Conservation (phyloP, 768 basidiomycete species). For the Xerocomellus amylosporus region DNA sequence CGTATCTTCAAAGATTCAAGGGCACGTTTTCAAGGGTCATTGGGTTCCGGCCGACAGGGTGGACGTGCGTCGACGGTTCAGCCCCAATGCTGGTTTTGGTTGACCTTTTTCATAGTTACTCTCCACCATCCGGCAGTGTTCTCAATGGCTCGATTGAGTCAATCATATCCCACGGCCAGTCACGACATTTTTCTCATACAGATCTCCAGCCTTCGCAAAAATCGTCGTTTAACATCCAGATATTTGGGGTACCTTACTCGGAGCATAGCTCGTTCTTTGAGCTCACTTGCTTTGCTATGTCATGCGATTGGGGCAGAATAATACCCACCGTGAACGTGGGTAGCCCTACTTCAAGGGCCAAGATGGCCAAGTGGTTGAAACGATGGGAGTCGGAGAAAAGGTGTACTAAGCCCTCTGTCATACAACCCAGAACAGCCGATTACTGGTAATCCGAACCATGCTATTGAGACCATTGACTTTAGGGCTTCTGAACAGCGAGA, state of each 20-base stretch:
- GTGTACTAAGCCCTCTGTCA: conserved; percentile 38
- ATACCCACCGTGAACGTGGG: conserved; percentile 95
- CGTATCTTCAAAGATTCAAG: conserved; percentile 73
- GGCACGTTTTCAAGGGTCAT: conserved; percentile 68
- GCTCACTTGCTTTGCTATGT: conserved; percentile 91
- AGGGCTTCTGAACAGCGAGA: neutral
- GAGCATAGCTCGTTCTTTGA: conserved; percentile 97
- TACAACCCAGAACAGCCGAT: conserved; percentile 40
- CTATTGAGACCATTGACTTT: neutral
- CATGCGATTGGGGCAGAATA: conserved; percentile 80
- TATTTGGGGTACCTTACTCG: conserved; percentile 88
- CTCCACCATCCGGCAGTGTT: conserved; percentile 62
- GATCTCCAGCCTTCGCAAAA: conserved; percentile 69
- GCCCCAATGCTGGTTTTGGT: neutral
- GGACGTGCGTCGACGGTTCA: conserved; percentile 64
- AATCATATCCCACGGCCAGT: conserved; percentile 66
- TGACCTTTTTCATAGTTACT: conserved; percentile 46
- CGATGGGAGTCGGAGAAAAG: conserved; percentile 85
- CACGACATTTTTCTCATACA: conserved; percentile 63
- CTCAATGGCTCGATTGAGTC: conserved; percentile 60
- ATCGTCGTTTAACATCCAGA: conserved; percentile 63
- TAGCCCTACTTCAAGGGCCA: conserved; percentile 65
- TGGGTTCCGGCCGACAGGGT: conserved; percentile 92
- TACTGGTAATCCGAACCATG: conserved; percentile 40
- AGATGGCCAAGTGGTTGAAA: conserved; percentile 88